Percentiles rank a stretch among this genome's conserved stretches.
Conservation (phyloP, 2,329 filamentous ascomycete genomes). For the Calonectria multiphialidica region DNA sequence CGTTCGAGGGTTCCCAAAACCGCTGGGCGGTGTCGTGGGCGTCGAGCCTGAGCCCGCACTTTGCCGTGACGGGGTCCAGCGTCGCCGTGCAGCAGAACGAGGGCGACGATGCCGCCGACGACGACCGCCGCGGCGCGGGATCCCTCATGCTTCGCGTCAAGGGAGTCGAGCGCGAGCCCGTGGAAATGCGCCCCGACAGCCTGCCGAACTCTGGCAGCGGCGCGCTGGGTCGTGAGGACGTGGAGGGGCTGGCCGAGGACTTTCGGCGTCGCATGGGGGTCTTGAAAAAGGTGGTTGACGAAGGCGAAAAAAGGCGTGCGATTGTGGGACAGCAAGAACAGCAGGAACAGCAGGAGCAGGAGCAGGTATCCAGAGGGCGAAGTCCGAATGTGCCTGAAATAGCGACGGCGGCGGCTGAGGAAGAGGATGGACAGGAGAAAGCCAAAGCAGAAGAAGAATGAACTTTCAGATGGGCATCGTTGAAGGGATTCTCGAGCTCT, state of each 20-base stretch:
- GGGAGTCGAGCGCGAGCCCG: conserved; percentile 53
- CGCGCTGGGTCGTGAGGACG: conserved; percentile 58
- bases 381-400: conserved; percentile 29
- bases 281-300: conserved; percentile 65
- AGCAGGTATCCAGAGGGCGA: conserved; percentile 24
- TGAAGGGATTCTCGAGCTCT: neutral
- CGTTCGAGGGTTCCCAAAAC: conserved; percentile 51
- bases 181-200: conserved; percentile 43
- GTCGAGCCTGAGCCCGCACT: conserved; percentile 79
- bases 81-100: conserved; percentile 58
- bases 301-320: conserved; percentile 59
- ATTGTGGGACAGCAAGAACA: conserved; percentile 41
- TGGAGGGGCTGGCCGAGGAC: conserved; percentile 64
- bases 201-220: conserved; percentile 47
- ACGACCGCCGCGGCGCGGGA: conserved; percentile 42
- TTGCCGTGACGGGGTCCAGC: conserved; percentile 68
- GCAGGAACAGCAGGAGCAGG: too few species aligned
- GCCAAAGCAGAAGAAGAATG: conserved; percentile 6
- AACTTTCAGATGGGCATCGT: neutral
- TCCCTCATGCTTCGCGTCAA: conserved; percentile 51
- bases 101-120: conserved; percentile 42
- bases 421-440: conserved; percentile 22
- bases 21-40: conserved; percentile 73
- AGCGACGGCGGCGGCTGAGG: conserved; percentile 33
- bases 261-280: conserved; percentile 70